These are phyloP conservation scores for Aspergillus costaricaensis DNA, from an alignment of 2,329 filamentous ascomycete genomes.

Conservation along the genomic window DNA sequence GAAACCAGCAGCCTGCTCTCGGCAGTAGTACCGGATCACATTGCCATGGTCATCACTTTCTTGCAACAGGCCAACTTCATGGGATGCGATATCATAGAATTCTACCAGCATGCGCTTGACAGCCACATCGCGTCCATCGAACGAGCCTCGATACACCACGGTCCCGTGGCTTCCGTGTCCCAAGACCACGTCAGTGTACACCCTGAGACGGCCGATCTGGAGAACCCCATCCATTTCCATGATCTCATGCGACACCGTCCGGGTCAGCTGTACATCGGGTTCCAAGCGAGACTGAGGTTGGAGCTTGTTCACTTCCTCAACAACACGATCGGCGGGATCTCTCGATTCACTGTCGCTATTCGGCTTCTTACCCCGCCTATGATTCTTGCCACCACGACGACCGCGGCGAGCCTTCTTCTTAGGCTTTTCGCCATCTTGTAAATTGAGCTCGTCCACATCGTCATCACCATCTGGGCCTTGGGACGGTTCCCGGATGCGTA, in stretches of 20 bases:
- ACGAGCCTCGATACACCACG: constrained; percentile 90
- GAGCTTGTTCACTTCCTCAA: constrained; percentile 55
- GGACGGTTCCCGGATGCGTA: constrained; percentile 45
- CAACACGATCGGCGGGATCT: constrained; percentile 61
- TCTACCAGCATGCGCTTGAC: constrained; percentile 96
- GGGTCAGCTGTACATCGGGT: constrained; percentile 61
- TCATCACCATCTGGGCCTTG: constrained; percentile 37
- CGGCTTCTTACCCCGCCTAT: constrained; percentile 56
- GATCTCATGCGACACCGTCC: constrained; percentile 56
- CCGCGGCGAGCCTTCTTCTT: constrained; percentile 72
- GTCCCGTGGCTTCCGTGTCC: constrained; percentile 93
- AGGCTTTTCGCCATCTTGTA: constrained; percentile 49
- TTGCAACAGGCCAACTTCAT: constrained; percentile 85
- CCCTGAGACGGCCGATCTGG: constrained; percentile 62
- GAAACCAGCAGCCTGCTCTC: constrained; percentile 84
- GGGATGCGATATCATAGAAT: constrained; percentile 92
- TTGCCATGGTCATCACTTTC: constrained; percentile 96
- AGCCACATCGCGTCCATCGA: constrained; percentile 88
- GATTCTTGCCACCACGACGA: constrained; percentile 70
- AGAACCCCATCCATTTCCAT: constrained; percentile 62
- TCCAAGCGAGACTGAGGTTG: constrained; percentile 54
- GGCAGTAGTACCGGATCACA: constrained; percentile 94
- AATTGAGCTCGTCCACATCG: constrained; percentile 32
- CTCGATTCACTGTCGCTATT: constrained; percentile 55
- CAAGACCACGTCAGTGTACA: constrained; percentile 61